Evolutionary conservation across 208 protist species (phyloP).

Genomic region (Leishmania aethiopica): DNA sequence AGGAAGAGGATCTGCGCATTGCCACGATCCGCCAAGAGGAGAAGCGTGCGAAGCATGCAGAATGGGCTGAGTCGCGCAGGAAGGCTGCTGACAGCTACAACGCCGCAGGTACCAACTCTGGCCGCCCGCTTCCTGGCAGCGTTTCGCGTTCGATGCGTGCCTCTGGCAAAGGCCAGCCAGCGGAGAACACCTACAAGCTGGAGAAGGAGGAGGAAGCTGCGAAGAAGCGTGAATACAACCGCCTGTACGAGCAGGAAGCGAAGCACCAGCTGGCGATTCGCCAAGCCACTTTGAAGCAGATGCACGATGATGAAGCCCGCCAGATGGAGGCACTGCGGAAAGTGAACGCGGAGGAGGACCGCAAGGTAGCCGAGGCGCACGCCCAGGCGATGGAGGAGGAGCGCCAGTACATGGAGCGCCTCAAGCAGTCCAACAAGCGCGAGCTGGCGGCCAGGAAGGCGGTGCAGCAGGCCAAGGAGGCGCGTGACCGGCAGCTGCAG

Average conservation of each 20-base stretch:
- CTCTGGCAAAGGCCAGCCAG: constrained; percentile 22
- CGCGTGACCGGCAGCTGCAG: constrained; percentile 52
- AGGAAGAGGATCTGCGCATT: constrained; percentile 66
- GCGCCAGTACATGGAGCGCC: constrained; percentile 63
- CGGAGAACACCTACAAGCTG: constrained; percentile 49
- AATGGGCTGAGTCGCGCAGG: constrained; percentile 35
- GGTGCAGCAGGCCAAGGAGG: constrained; percentile 37
- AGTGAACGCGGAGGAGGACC: constrained; percentile 50
- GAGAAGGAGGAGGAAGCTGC: constrained; percentile 56
- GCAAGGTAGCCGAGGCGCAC: constrained; percentile 47
- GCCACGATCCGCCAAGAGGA: constrained; percentile 51
- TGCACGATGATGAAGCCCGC: constrained; percentile 46
- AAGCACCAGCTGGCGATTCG: constrained; percentile 65
- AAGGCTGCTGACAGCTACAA: constrained; percentile 17
- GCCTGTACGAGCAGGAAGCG: constrained; percentile 66
- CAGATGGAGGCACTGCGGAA: constrained; percentile 54
- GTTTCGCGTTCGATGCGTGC: constrained; percentile 41
- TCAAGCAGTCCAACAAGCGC: constrained; percentile 62
- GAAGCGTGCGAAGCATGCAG: constrained; percentile 46
- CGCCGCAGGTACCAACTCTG: background rate
- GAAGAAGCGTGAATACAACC: constrained; percentile 70
- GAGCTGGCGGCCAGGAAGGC: constrained; percentile 61
- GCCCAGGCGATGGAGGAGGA: constrained; percentile 42
- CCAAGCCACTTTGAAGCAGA: constrained; percentile 48
- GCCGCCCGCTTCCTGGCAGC: constrained; percentile 67